Evolutionary conservation across 805 yeast species (phyloP), one percentile per base, ranked within the genome.

Genomic region (Suhomyces emberorum): DNA sequence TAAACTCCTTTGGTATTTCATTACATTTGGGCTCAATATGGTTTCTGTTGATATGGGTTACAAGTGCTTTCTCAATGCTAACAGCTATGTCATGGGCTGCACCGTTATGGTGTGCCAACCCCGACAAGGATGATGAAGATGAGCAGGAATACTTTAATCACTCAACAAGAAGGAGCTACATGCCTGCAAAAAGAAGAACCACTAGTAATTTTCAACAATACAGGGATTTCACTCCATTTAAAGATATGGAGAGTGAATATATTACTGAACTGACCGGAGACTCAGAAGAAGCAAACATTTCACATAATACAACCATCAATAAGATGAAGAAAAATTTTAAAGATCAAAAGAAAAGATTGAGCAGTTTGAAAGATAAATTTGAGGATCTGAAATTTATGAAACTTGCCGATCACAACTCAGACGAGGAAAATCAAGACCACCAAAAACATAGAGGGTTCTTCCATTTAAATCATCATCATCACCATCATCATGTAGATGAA

Each of bases 31-130:
- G 83, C 1, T 23, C 32, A 0, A 37, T 53, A 0, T 77, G 74
- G 72, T 63, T 70, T 38, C 26, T 58, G 17, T 23, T 74, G 2
- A 45, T 66, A 5, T 73, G 77, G 77, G 9, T 60, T 4, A 43
- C 61, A 1, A 49, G 63, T 31, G 50, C 39, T 1, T 44, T 54
- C 18, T 23, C 56, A 4, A 28, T 48, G 9, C 14, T 63, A 9
- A 39, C 55, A 12, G 57, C 57, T 59, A 29, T 59, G 12, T 42
- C 61, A 6, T 66, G 72, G 72, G 51, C 47, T 4, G 37, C 64
- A 7, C 72, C 72, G 1, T 26, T 42, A 38, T 44, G 84, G 83
- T 79, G 81, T 59, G 72, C 76, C 6, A 70, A 74, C 34, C 76
- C 78, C 4, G 50, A 54, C 1, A 54, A 41, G 4, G 54, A 50